Evolutionary conservation across 495 filamentous ascomycete genomes (phyloP).

Genomic region (Xylaria curta): DNA sequence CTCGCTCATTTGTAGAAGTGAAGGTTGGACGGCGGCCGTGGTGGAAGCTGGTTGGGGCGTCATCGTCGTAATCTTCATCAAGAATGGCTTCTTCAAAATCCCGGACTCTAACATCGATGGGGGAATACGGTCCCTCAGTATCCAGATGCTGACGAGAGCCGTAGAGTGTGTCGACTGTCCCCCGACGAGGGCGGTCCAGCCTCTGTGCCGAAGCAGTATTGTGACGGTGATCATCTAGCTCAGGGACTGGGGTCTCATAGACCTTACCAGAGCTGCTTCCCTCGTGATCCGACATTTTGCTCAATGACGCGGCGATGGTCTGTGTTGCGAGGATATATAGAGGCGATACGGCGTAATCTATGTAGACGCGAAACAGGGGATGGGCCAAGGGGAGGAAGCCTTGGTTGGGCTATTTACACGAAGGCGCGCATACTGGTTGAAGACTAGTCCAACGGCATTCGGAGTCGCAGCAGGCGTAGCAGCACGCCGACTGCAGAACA

Average conservation of each 20-base stretch:
- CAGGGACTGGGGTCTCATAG: constrained; percentile 80
- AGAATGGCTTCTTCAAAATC: constrained; percentile 80
- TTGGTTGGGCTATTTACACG: constrained; percentile 40
- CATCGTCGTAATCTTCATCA: constrained; percentile 77
- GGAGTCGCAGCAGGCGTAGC: constrained; percentile 42
- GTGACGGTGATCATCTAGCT: constrained; percentile 91
- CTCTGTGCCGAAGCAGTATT: constrained; percentile 73
- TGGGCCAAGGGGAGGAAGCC: constrained; percentile 30
- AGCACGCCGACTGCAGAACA: constrained; percentile 44
- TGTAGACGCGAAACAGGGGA: background rate
- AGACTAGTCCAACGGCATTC: constrained; percentile 42
- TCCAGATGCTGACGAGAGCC: constrained; percentile 51
- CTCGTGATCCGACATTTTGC: constrained; percentile 65
- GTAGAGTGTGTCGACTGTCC: constrained; percentile 61
- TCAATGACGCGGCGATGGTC: constrained; percentile 21
- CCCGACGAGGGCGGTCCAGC: constrained; percentile 57
- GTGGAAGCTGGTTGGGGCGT: constrained; percentile 43
- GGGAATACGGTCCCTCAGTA: constrained; percentile 42
- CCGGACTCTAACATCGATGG: constrained; percentile 42
- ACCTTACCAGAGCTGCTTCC: constrained; percentile 52
- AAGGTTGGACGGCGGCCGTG: constrained; percentile 56
- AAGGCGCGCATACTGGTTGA: constrained; percentile 41
- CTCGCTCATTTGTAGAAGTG: constrained; percentile 57
- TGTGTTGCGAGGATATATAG: constrained; percentile 27
- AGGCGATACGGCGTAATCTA: constrained; percentile 34